These are phyloP conservation scores for Dothideomycetes sp. DNA, from an alignment of 2,329 filamentous ascomycete species.

Conservation along the genomic window DNA sequence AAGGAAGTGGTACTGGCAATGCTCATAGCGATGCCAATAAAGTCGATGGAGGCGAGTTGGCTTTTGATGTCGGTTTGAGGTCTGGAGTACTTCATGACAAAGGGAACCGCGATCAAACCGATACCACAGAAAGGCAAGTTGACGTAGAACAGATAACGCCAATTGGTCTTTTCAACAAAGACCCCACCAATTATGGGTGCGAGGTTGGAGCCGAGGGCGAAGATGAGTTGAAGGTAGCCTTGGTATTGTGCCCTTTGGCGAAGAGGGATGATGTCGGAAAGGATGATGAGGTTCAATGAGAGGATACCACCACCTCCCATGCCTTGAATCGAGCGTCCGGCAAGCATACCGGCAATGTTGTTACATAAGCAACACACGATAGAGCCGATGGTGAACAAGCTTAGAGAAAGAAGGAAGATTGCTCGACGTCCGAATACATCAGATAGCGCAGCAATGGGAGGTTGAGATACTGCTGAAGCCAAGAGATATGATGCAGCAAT, in stretches of 20 bases:
- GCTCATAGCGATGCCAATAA: constrained; percentile 44
- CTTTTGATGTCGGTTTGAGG: constrained; percentile 37
- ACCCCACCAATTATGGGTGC: constrained; percentile 21
- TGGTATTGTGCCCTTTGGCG: constrained; percentile 38
- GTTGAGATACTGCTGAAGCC: constrained; percentile 34
- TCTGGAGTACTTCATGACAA: constrained; percentile 46
- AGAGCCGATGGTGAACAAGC: constrained; percentile 39
- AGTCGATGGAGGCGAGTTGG: constrained; percentile 42
- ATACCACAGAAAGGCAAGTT: constrained; percentile 44
- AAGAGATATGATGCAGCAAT: constrained; percentile 41
- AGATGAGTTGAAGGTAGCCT: constrained; percentile 21
- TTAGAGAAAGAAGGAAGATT: constrained; percentile 34
- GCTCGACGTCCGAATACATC: constrained; percentile 42
- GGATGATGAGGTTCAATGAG: constrained; percentile 40
- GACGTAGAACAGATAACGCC: constrained; percentile 43
- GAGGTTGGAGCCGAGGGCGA: constrained; percentile 27
- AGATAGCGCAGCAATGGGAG: constrained; percentile 34
- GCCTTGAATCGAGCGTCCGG: constrained; percentile 46
- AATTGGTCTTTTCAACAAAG: background rate
- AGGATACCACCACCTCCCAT: constrained; percentile 41
- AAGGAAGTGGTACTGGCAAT: constrained; percentile 44
- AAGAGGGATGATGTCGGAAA: constrained; percentile 43
- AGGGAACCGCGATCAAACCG: constrained; percentile 40
- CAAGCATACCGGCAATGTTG: background rate
- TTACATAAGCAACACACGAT: constrained; percentile 23